A percentile compares a stretch with the other conserved stretches of the same genome.
These are phyloP conservation scores for Suhomyces taliae DNA, from an alignment of 1,139 yeast species.

Conservation along the genomic window DNA sequence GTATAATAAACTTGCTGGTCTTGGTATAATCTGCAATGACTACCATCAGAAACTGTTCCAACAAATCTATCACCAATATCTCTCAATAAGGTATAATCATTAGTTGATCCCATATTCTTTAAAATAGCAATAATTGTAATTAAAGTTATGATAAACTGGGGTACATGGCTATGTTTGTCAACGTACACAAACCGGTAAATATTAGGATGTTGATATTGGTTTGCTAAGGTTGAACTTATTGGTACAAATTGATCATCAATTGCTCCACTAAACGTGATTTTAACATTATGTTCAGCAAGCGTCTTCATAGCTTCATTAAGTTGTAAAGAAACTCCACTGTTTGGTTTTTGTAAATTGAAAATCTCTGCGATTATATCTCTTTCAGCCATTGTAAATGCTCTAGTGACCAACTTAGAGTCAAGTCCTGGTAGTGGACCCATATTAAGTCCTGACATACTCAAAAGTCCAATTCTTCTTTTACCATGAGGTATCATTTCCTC, in stretches of 20 bases:
- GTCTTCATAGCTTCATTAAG: conserved; percentile 33
- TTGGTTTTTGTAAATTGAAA: conserved; percentile 45
- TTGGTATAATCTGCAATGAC: conserved; percentile 30
- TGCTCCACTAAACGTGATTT: conserved; percentile 50
- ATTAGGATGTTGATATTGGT: conserved; percentile 52
- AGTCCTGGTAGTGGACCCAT: conserved; percentile 46
- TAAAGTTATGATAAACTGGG: conserved; percentile 31
- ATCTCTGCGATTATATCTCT: conserved; percentile 50
- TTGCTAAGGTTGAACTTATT: conserved; percentile 44
- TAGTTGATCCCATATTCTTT: conserved; percentile 36
- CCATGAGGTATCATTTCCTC: conserved; percentile 13
- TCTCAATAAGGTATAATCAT: conserved; percentile 32
- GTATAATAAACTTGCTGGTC: conserved; percentile 28
- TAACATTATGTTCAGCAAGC: conserved; percentile 43
- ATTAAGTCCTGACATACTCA: conserved; percentile 48
- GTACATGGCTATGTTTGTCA: conserved; percentile 26
- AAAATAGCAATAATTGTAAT: conserved; percentile 35
- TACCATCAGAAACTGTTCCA: conserved; percentile 26
- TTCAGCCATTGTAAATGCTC: conserved; percentile 48
- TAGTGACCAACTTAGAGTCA: conserved; percentile 46
- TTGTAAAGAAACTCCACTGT: conserved; percentile 30
- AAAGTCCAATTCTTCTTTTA: conserved; percentile 32
- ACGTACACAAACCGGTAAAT: conserved; percentile 45
- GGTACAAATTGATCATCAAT: conserved; percentile 48
- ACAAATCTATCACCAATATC: conserved; percentile 35